Percentiles rank a stretch among this genome's conserved stretches.
These are phyloP conservation scores for Isatis lusitanica DNA, from an alignment of 441 rosid species.

Conservation along the genomic window DNA sequence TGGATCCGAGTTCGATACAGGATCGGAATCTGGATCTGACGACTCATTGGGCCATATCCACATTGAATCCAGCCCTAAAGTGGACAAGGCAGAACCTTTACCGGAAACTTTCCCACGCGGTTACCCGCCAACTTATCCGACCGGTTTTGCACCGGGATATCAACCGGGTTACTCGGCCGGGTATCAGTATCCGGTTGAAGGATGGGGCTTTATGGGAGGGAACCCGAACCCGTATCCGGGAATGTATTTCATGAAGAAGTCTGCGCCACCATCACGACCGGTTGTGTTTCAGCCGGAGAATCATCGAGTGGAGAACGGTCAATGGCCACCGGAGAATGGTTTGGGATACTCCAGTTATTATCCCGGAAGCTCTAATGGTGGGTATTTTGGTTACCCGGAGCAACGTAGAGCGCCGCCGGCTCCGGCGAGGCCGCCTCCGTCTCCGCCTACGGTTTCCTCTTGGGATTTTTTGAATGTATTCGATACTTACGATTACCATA, in stretches of 20 bases:
- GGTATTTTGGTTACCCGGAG: conserved; percentile 59
- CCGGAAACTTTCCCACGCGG: conserved; percentile 28
- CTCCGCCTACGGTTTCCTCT: conserved; percentile 72
- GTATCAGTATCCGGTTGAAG: conserved; percentile 39
- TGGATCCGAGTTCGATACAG: conserved; percentile 57
- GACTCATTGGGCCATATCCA: conserved; percentile 52
- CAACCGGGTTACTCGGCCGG: conserved; percentile 35
- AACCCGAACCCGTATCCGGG: conserved; percentile 34
- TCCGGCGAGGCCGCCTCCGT: conserved; percentile 68
- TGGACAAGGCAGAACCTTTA: conserved; percentile 7
- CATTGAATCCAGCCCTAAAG: conserved; percentile 38
- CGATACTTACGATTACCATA: conserved; percentile 50
- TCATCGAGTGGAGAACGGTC: conserved; percentile 34
- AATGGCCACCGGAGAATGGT: conserved; percentile 37
- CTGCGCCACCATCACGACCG: conserved; percentile 63
- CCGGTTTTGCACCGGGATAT: conserved; percentile 26
- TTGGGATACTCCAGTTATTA: conserved; percentile 44
- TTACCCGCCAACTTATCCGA: not conserved
- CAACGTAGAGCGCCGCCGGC: conserved; percentile 36
- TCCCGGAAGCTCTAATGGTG: conserved; percentile 41
- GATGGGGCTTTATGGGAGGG: conserved; percentile 42
- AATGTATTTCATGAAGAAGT: conserved; percentile 74
- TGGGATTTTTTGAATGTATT: conserved; percentile 92
- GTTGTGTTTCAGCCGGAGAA: conserved; percentile 67
- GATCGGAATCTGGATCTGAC: conserved; percentile 43